These are phyloP conservation scores for Cyberlindnera sargentensis DNA, from an alignment of 805 yeast species.

Conservation along the genomic window DNA sequence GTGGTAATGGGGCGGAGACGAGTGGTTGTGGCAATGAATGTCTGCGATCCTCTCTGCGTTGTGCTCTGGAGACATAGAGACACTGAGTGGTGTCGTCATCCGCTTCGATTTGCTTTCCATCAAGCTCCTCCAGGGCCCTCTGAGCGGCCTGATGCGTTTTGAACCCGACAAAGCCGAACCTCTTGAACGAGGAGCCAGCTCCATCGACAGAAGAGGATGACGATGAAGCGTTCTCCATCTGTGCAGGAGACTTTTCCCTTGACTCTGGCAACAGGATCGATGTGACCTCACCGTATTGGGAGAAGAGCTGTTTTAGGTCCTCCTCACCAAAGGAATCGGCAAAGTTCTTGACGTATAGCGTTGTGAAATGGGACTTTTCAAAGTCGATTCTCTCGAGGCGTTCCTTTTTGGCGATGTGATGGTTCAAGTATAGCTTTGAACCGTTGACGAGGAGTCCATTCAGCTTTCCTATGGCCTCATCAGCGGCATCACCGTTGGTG, in stretches of 20 bases:
- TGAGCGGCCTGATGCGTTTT: constrained; percentile 39
- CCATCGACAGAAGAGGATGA: not conserved
- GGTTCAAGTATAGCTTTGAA: constrained; percentile 39
- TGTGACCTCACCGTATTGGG: constrained; percentile 41
- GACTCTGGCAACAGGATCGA: constrained; percentile 45
- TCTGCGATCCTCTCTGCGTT: constrained; percentile 31
- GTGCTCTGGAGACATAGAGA: constrained; percentile 38
- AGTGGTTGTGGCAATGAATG: constrained; percentile 5
- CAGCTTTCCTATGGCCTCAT: constrained; percentile 49
- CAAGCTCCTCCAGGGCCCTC: constrained; percentile 38
- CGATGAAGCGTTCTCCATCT: not conserved
- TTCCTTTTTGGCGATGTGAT: constrained; percentile 56
- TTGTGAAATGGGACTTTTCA: constrained; percentile 39
- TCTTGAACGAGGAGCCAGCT: constrained; percentile 1
- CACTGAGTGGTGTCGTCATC: constrained; percentile 13
- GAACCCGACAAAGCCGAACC: constrained; percentile 47
- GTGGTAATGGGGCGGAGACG: not conserved
- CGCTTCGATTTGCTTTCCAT: constrained; percentile 32
- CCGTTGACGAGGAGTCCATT: constrained; percentile 36
- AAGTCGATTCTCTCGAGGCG: constrained; percentile 39
- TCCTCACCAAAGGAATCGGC: constrained; percentile 32
- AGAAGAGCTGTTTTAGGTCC: constrained; percentile 36
- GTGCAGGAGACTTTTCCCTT: constrained; percentile 9
- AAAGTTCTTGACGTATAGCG: constrained; percentile 44
- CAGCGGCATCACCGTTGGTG: constrained; percentile 43